phyloP scores from a whole-genome alignment of 352 stramenopile species.

The Phytophthora rubi region DNA sequence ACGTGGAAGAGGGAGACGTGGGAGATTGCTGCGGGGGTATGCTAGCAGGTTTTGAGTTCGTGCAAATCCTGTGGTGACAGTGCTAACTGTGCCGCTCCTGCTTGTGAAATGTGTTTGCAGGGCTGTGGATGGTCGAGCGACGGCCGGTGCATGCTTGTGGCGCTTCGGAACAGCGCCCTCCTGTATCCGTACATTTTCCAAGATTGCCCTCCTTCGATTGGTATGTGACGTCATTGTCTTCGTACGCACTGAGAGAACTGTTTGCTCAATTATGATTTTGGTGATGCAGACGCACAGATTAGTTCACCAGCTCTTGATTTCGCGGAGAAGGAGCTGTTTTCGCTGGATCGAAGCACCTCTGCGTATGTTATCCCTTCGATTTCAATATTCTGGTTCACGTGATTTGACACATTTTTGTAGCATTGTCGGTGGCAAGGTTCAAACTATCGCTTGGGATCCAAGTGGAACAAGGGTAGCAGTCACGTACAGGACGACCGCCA shows the following conservation, averaged over 20 bases:
- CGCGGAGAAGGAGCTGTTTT: conserved; percentile 62
- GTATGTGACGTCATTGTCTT: conserved; percentile 29
- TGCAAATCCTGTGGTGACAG: not conserved
- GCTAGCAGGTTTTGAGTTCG: conserved; percentile 2
- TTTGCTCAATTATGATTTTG: not conserved
- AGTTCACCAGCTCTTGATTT: conserved; percentile 76
- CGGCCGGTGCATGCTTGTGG: conserved; percentile 72
- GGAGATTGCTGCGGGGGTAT: conserved; percentile 68
- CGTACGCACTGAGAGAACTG: not conserved
- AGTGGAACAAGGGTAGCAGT: conserved; percentile 69
- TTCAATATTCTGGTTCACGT: not conserved
- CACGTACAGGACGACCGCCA: conserved; percentile 48
- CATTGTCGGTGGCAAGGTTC: conserved; percentile 64
- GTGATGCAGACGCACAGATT: conserved; percentile 67
- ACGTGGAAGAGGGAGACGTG: conserved; percentile 85
- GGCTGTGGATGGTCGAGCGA: conserved; percentile 77
- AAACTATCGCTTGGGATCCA: conserved; percentile 76
- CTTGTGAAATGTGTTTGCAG: conserved; percentile 30
- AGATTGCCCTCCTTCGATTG: conserved; percentile 60
- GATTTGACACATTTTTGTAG: conserved; percentile 29
- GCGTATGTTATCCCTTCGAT: conserved; percentile 43
- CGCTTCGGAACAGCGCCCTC: conserved; percentile 54
- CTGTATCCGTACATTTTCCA: conserved; percentile 82
- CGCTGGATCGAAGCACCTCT: conserved; percentile 63
- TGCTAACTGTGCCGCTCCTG: conserved; percentile 6